A percentile compares a stretch with the other conserved stretches of the same genome.
phyloP scores from a whole-genome alignment of 371 early-diverging fungal genomes.

The Cokeromyces recurvatus region DNA sequence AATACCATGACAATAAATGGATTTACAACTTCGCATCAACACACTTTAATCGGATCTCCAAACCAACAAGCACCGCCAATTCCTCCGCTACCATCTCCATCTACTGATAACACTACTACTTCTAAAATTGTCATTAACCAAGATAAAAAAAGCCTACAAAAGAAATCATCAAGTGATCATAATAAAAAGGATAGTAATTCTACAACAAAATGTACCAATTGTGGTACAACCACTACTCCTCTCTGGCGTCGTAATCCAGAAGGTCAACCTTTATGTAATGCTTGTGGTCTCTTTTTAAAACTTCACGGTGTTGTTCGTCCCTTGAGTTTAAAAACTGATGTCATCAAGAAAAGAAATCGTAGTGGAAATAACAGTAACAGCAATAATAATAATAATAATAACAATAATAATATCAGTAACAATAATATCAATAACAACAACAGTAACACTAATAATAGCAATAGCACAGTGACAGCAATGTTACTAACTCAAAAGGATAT shows the following conservation, averaged over 20 bases:
- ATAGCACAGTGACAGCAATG: not conserved
- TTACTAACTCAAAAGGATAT: not conserved
- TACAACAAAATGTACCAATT: constrained; percentile 78
- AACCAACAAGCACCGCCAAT: no score
- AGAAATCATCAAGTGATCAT: no score
- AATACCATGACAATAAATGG: no score
- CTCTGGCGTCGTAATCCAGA: constrained; percentile 93
- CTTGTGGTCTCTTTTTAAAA: constrained; percentile 71
- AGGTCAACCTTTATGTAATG: constrained; percentile 63
- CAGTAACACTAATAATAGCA: constrained; percentile 1
- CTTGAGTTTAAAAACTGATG: constrained; percentile 72
- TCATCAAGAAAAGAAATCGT: constrained; percentile 84
- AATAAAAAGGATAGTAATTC: constrained; percentile 3
- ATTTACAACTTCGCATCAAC: no score
- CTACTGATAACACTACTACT: not conserved
- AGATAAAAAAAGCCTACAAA: not conserved
- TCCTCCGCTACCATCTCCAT: not conserved
- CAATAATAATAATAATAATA: not conserved
- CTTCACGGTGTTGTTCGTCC: constrained; percentile 87
- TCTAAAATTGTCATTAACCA: not conserved
- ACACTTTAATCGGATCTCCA: no score
- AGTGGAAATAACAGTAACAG: constrained; percentile 5
- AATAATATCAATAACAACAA: not conserved
- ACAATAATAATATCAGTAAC: not conserved
- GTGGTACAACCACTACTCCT: constrained; percentile 87